Evolutionary conservation across 495 filamentous ascomycete genomes (phyloP).

Genomic region (Daldinia childiae): DNA sequence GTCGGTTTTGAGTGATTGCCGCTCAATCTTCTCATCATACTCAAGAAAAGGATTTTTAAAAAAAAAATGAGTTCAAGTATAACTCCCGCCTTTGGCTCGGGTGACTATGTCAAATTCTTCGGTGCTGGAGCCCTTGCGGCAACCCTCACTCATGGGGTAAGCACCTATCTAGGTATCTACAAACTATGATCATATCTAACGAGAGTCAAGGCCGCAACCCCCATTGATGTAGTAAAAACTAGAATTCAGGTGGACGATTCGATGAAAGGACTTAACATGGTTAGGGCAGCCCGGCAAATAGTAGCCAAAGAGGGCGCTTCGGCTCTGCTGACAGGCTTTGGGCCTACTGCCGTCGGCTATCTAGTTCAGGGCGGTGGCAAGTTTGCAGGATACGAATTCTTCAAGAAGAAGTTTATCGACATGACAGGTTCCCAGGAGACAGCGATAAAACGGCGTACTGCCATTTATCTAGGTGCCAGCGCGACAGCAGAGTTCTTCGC

Average conservation of each 20-base stretch:
- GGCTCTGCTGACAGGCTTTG: conserved; percentile 77
- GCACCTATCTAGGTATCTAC: conserved; percentile 76
- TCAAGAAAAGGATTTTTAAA: not conserved
- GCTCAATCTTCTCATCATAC: not conserved
- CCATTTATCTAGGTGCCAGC: conserved; percentile 77
- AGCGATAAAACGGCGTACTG: conserved; percentile 73
- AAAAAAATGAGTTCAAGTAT: conserved; percentile 34
- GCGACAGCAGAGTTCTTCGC: conserved; percentile 80
- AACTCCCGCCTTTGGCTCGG: conserved; percentile 43
- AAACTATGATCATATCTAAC: not conserved
- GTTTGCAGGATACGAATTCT: conserved; percentile 82
- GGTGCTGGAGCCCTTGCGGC: conserved; percentile 87
- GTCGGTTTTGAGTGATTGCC: not conserved
- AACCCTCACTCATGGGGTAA: conserved; percentile 82
- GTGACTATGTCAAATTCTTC: conserved; percentile 74
- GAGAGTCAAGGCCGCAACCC: conserved; percentile 55
- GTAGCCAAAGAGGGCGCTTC: conserved; percentile 75
- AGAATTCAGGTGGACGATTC: conserved; percentile 79
- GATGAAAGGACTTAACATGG: conserved; percentile 77
- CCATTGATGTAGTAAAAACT: conserved; percentile 70
- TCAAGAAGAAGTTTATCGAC: conserved; percentile 81
- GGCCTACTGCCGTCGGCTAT: conserved; percentile 78
- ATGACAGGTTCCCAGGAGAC: conserved; percentile 67
- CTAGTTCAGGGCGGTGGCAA: conserved; percentile 82
- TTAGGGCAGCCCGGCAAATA: conserved; percentile 75